Evolutionary conservation across 495 filamentous ascomycete genomes (phyloP).

Genomic region (Daldinia childiae): DNA sequence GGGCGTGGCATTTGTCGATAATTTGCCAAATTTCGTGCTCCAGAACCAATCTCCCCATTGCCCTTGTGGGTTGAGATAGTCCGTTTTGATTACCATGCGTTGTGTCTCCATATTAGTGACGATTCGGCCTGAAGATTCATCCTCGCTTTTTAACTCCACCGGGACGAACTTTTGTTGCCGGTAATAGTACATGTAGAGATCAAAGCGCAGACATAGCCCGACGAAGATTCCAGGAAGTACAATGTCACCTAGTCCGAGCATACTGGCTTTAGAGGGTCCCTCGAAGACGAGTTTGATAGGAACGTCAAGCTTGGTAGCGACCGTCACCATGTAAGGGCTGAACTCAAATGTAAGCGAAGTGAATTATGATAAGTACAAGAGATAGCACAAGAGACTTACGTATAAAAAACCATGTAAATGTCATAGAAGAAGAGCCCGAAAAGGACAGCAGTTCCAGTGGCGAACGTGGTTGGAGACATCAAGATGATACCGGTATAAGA

Average conservation of each 20-base stretch:
- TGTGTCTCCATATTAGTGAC: slow-evolving; percentile 44
- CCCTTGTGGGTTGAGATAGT: slow-evolving; percentile 67
- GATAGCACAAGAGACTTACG: slow-evolving; percentile 55
- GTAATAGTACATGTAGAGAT: slow-evolving; percentile 84
- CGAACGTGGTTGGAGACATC: slow-evolving; percentile 90
- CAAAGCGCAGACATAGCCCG: slow-evolving; percentile 85
- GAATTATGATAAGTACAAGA: background rate
- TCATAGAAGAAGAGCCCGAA: slow-evolving; percentile 90
- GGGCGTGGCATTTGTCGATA: slow-evolving; percentile 52
- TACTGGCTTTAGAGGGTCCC: slow-evolving; percentile 71
- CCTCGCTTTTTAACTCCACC: slow-evolving; percentile 48
- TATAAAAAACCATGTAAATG: slow-evolving; percentile 97
- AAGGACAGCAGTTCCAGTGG: slow-evolving; percentile 81
- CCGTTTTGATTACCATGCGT: slow-evolving; percentile 61
- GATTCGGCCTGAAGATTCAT: slow-evolving; percentile 50
- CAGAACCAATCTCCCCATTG: slow-evolving; percentile 90
- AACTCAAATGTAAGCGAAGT: slow-evolving; percentile 25
- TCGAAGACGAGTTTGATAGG: slow-evolving; percentile 94
- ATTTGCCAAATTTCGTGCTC: slow-evolving; percentile 57
- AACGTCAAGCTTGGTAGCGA: slow-evolving; percentile 88
- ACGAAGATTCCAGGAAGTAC: slow-evolving; percentile 95
- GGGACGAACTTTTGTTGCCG: slow-evolving; percentile 51
- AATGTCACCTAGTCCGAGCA: slow-evolving; percentile 94
- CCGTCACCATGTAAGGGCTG: slow-evolving; percentile 90
- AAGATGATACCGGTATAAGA: slow-evolving; percentile 83